Percentiles rank a stretch among this genome's conserved stretches.
These are phyloP conservation scores for Lentinula boryana DNA, from an alignment of 768 basidiomycete species.

Conservation along the genomic window DNA sequence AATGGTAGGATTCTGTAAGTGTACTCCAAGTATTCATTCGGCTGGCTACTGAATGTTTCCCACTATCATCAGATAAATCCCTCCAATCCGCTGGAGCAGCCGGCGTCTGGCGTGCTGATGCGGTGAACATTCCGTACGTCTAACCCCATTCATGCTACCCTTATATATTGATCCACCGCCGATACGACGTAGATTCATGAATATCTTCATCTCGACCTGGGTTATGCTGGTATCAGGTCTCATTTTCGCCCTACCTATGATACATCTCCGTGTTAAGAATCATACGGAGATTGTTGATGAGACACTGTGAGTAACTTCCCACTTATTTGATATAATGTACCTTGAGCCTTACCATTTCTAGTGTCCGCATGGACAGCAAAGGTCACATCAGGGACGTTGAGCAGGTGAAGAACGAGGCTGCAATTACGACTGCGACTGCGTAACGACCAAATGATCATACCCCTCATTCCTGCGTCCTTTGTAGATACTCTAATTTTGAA, in stretches of 20 bases:
- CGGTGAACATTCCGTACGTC: constrained; percentile 51
- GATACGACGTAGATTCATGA: constrained; percentile 31
- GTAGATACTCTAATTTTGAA: not conserved
- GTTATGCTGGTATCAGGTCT: constrained; percentile 60
- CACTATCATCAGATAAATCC: constrained; percentile 47
- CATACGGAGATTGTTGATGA: constrained; percentile 49
- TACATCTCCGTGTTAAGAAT: constrained; percentile 62
- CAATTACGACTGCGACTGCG: not conserved
- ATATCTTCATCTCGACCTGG: constrained; percentile 72
- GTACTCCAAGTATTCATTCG: not conserved
- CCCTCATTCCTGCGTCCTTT: not conserved
- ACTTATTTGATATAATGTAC: not conserved
- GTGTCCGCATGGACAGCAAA: constrained; percentile 6
- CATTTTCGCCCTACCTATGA: constrained; percentile 67
- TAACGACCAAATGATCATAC: not conserved
- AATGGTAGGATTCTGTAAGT: constrained; percentile 77
- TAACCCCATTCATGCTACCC: constrained; percentile 14
- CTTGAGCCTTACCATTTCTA: not conserved
- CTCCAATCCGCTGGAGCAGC: constrained; percentile 75
- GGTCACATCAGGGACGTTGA: constrained; percentile 1
- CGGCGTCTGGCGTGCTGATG: constrained; percentile 69
- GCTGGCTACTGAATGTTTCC: not conserved
- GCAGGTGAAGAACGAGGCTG: not conserved
- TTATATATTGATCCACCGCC: not conserved
- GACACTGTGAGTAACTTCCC: constrained; percentile 32